These are phyloP conservation scores for Botrytis elliptica DNA, from an alignment of 2,329 filamentous ascomycete species.

Conservation along the genomic window DNA sequence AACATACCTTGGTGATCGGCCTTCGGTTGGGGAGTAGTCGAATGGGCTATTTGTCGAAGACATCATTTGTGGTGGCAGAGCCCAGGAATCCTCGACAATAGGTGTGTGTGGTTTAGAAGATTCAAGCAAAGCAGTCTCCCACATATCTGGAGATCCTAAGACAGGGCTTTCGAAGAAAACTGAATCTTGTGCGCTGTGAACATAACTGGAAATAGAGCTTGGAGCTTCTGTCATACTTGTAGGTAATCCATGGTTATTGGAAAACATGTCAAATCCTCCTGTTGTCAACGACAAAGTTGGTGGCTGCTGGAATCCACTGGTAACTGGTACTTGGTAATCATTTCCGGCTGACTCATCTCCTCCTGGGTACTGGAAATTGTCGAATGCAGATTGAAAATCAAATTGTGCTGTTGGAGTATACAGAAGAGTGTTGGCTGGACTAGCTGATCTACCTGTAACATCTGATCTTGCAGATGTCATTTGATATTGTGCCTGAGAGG, in stretches of 20 bases:
- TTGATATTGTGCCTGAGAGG: slow-evolving; percentile 37
- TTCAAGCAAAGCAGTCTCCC: slow-evolving; percentile 34
- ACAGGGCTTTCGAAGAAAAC: slow-evolving; percentile 31
- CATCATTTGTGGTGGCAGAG: slow-evolving; percentile 31
- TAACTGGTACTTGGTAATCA: slow-evolving; percentile 33
- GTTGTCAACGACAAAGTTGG: slow-evolving; percentile 28
- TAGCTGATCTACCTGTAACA: slow-evolving; percentile 37
- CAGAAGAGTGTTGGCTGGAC: slow-evolving; percentile 34
- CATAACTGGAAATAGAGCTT: slow-evolving; percentile 29
- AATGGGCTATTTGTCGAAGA: slow-evolving; percentile 34
- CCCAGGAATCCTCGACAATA: slow-evolving; percentile 30
- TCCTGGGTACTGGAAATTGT: slow-evolving; percentile 34
- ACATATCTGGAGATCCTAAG: slow-evolving; percentile 31
- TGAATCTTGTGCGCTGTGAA: slow-evolving; percentile 25
- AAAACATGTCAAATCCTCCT: slow-evolving; percentile 30
- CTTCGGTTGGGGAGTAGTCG: slow-evolving; percentile 36
- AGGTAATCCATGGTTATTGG: slow-evolving; percentile 25
- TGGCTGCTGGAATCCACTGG: slow-evolving; percentile 26
- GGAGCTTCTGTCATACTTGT: slow-evolving; percentile 27
- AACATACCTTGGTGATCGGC: slow-evolving; percentile 38
- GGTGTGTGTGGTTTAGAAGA: slow-evolving; percentile 35
- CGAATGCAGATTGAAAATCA: slow-evolving; percentile 34
- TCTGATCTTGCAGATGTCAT: slow-evolving; percentile 38
- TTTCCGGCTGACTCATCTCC: slow-evolving; percentile 32
- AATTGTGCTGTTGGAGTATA: slow-evolving; percentile 36